phyloP scores from a whole-genome alignment of 768 basidiomycete species.

The Russula vinacea region DNA sequence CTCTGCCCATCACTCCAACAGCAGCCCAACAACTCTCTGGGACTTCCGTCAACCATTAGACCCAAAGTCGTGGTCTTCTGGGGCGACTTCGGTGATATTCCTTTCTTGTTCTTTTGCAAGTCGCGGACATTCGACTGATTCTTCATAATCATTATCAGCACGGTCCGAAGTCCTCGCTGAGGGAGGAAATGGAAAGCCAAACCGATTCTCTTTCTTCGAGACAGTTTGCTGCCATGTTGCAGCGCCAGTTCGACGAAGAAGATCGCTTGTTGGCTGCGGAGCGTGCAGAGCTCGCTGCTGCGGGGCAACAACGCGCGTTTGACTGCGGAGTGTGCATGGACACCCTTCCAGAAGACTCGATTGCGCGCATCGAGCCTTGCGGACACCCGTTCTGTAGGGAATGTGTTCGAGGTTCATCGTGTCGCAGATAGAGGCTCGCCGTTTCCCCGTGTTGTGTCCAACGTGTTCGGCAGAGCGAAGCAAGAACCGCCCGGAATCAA shows the following conservation, averaged over 20 bases:
- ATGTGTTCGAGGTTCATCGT: conserved; percentile 48
- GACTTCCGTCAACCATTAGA: conserved; percentile 1
- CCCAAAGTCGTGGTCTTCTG: conserved; percentile 6
- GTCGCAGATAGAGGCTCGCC: conserved; percentile 50
- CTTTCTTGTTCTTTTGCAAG: background rate
- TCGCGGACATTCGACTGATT: background rate
- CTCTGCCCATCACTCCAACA: background rate
- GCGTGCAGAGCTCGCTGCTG: conserved; percentile 9
- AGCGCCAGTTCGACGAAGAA: conserved; percentile 23
- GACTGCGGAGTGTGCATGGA: conserved; percentile 59
- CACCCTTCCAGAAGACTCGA: conserved; percentile 41
- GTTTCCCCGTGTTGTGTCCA: conserved; percentile 62
- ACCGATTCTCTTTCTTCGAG: conserved; percentile 1
- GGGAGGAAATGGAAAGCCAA: background rate
- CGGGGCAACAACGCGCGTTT: conserved; percentile 36
- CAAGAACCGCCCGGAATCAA: conserved; percentile 25
- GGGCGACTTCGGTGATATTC: conserved; percentile 1
- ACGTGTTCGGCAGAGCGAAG: conserved; percentile 43
- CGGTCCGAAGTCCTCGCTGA: background rate
- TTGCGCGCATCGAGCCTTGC: conserved; percentile 46
- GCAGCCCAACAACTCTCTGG: conserved; percentile 6
- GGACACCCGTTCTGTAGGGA: conserved; percentile 52
- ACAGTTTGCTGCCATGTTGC: conserved; percentile 14
- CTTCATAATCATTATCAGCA: background rate
- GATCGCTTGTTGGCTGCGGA: conserved; percentile 13